Evolutionary conservation across 306 rosid genomes (phyloP).

Genomic region (Hippophae tibetana): DNA sequence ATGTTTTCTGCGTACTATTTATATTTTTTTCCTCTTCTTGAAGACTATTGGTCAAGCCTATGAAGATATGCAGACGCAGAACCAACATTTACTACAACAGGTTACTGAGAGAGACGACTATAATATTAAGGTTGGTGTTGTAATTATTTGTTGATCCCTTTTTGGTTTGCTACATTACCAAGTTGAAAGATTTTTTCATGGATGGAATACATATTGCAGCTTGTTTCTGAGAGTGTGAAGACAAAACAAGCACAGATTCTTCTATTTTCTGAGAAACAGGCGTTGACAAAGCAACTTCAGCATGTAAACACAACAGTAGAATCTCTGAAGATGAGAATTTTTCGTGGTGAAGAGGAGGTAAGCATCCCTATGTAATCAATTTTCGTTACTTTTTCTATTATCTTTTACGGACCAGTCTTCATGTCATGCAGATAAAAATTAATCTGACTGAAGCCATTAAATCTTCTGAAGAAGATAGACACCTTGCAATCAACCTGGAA

Average conservation of each 20-base stretch:
- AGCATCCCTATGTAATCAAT: background rate
- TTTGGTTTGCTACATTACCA: background rate
- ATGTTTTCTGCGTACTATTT: slow-evolving; percentile 2
- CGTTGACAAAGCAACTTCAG: slow-evolving; percentile 65
- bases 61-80: slow-evolving; percentile 98
- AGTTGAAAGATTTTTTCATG: slow-evolving; percentile 1
- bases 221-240: slow-evolving; percentile 92
- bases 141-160: slow-evolving; percentile 12
- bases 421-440: slow-evolving; percentile 51
- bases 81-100: slow-evolving; percentile 77
- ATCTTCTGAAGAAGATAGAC: slow-evolving; percentile 59
- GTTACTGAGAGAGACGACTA: slow-evolving; percentile 94
- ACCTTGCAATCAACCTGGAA: slow-evolving; percentile 52
- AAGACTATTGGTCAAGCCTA: slow-evolving; percentile 98
- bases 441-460: slow-evolving; percentile 51
- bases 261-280: slow-evolving; percentile 66
- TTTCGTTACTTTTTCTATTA: background rate
- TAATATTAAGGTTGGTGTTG: slow-evolving; percentile 65
- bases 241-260: slow-evolving; percentile 61
- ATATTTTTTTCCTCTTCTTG: slow-evolving; percentile 20
- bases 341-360: slow-evolving; percentile 67
- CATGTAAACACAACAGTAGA: slow-evolving; percentile 51
- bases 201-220: slow-evolving; percentile 46
- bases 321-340: slow-evolving; percentile 42
- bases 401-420: slow-evolving; percentile 18